A percentile compares a stretch with the other conserved stretches of the same genome.
phyloP scores from a whole-genome alignment of 106 monocot genomes.

The Dendrobium officinale region DNA sequence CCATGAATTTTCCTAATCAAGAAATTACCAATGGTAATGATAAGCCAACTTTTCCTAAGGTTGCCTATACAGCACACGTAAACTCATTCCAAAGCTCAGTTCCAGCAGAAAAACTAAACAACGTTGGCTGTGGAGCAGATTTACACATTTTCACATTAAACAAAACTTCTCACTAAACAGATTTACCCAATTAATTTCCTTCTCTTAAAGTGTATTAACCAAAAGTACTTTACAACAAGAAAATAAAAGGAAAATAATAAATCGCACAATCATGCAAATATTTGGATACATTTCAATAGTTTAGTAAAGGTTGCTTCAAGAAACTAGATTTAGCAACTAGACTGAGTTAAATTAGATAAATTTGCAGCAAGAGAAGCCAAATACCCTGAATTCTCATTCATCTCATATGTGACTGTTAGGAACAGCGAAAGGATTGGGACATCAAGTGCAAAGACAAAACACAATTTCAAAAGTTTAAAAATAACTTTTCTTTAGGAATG shows the following conservation, averaged over 20 bases:
- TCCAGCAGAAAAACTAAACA: background rate
- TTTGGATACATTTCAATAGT: background rate
- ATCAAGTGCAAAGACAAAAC: background rate
- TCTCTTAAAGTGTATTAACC: background rate
- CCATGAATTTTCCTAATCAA: background rate
- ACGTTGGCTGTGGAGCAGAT: background rate
- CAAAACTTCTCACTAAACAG: background rate
- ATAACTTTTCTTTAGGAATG: background rate
- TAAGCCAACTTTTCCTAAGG: background rate
- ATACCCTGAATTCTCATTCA: background rate
- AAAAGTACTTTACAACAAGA: background rate
- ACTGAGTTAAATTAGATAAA: background rate
- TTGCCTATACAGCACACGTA: background rate
- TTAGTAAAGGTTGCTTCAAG: background rate
- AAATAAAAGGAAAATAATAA: background rate
- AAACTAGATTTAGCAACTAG: background rate
- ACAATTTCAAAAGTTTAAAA: background rate
- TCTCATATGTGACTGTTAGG: background rate
- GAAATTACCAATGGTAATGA: background rate
- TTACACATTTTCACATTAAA: background rate
- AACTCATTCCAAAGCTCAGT: background rate
- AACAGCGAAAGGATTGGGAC: background rate
- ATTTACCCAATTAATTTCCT: background rate
- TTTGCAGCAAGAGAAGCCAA: background rate
- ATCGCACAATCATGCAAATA: background rate